Evolutionary conservation across 306 rosid species (phyloP).

Genomic region (Citrullus colocynthis): DNA sequence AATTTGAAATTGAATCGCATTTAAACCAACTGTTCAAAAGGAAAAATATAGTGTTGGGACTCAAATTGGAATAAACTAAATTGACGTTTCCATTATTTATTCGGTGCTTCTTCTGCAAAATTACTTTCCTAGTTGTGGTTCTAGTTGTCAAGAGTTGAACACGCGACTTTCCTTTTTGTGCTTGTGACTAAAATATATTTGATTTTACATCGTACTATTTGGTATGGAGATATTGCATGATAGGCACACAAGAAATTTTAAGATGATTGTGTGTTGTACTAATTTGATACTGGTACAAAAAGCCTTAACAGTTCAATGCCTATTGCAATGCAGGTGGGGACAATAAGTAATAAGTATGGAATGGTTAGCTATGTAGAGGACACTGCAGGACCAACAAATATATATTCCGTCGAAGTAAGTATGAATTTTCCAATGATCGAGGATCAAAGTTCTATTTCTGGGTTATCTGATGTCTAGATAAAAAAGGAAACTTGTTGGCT

Average conservation of each 20-base stretch:
- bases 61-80: background rate
- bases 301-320: background rate
- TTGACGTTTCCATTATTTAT: background rate
- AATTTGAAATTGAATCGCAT: background rate
- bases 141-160: background rate
- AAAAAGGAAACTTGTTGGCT: background rate
- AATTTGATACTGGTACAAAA: background rate
- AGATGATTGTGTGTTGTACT: background rate
- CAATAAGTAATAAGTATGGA: slow-evolving; percentile 46
- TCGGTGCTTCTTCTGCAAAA: background rate
- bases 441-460: background rate
- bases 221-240: background rate
- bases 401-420: slow-evolving; percentile 85
- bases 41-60: background rate
- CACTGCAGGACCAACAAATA: slow-evolving; percentile 96
- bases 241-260: background rate
- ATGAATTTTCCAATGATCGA: background rate
- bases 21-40: background rate
- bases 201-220: background rate
- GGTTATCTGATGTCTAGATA: background rate
- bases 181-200: background rate
- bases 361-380: slow-evolving; percentile 98
- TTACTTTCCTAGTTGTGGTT: background rate
- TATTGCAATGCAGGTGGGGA: slow-evolving; percentile 49
- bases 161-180: background rate